Evolutionary conservation across 169 alveolate genomes (phyloP), one percentile per base, ranked within the genome.

Genomic region (Plasmodium vinckei): DNA sequence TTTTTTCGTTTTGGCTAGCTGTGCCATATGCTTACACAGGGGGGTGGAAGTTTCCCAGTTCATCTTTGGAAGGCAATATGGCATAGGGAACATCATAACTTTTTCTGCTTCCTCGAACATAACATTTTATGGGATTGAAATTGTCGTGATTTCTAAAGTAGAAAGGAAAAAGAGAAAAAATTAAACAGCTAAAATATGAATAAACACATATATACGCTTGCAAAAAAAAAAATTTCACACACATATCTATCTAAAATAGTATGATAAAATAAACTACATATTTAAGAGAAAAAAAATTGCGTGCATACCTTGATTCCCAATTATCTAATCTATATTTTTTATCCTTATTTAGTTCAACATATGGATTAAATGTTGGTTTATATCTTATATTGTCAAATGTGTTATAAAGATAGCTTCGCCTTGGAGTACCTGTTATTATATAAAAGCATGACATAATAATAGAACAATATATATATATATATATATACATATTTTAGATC

Each of bases 11-110:
- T 15, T 51, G 59, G n/a, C 42, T 33, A 13, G 17, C n/a, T 64
- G 9, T 33, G 49, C 19, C 21, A 56, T 60, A 67, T 33, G 15
- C 71, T 69, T 61, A 92, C 97, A 88, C 84, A 1, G 97, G 97
- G 13, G 98, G 98, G 59, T 96, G 98, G 88, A 95, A 93, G 47
- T 93, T 95, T 13, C 98, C 98, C 1, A 96, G 93, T 73, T 96
- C 98, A 72, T 96, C 98, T 72, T 95, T 96, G 47, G 77, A 56
- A 19, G 98, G 97, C 65, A 92, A 51, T 60, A 96, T 79, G 51
- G 94, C 94, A 79, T 67, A 79, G 9, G 98, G 98, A 1, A 96
- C 87, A 25, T 92, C 89, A 68, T 94, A 93, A 25, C 95, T 87
- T 73, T 96, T 89, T 51, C 96, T 72, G 23, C 98, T 95, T 19